A percentile compares a stretch with the other conserved stretches of the same genome.
These are phyloP conservation scores for Otatea glauca DNA, from an alignment of 176 grass and related monocot species.

Conservation along the genomic window DNA sequence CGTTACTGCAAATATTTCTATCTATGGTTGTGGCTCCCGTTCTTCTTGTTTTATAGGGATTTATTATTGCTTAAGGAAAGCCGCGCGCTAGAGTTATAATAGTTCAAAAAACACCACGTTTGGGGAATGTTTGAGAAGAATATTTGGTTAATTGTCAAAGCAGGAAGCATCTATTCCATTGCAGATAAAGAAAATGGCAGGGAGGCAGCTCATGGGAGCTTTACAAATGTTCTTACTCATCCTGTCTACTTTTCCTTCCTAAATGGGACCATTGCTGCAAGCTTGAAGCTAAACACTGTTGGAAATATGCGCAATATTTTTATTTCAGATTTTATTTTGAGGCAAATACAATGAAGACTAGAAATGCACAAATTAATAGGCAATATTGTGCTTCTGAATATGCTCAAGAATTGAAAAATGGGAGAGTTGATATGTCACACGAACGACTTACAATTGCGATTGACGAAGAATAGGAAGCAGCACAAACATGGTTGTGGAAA, in stretches of 20 bases:
- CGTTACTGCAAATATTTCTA: neutral
- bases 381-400: no score
- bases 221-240: slow-evolving; percentile 88
- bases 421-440: no score
- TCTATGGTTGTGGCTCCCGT: neutral
- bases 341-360: no score
- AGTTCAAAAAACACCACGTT: slow-evolving; percentile 42
- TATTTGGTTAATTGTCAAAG: slow-evolving; percentile 95
- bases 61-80: slow-evolving; percentile 63
- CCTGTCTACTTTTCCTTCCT: slow-evolving; percentile 51
- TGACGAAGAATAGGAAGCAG: no score
- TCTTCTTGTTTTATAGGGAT: neutral
- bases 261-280: slow-evolving; percentile 39
- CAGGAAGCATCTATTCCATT: slow-evolving; percentile 99
- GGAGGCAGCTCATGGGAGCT: slow-evolving; percentile 49
- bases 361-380: no score
- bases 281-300: slow-evolving; percentile 48
- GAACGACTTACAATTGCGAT: no score
- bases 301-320: no score
- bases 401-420: no score
- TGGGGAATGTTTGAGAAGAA: slow-evolving; percentile 83
- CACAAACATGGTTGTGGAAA: no score
- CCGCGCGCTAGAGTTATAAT: neutral
- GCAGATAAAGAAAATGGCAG: slow-evolving; percentile 65
- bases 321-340: no score